phyloP scores from a whole-genome alignment of 768 basidiomycete genomes.

The Glaciozyma antarctica region DNA sequence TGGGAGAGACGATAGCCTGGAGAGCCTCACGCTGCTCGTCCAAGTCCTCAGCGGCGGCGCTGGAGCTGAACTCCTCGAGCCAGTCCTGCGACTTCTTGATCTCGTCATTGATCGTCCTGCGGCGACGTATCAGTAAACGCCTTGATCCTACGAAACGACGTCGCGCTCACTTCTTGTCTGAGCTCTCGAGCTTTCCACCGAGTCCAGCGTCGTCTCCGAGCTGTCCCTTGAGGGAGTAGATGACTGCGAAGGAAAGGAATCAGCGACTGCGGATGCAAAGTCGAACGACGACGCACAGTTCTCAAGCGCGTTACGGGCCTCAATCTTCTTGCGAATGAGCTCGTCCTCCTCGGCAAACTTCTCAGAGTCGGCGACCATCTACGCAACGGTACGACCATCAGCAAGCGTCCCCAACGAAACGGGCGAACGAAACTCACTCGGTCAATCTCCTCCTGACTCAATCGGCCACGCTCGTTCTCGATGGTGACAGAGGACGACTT shows the following conservation, averaged over 20 bases:
- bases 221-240: slow-evolving; percentile 80
- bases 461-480: slow-evolving; percentile 90
- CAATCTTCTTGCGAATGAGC: slow-evolving; percentile 42
- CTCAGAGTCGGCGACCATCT: slow-evolving; percentile 86
- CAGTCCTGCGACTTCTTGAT: slow-evolving; percentile 86
- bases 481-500: slow-evolving; percentile 78
- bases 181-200: slow-evolving; percentile 71
- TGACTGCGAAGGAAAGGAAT: slow-evolving; percentile 29
- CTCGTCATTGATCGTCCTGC: slow-evolving; percentile 54
- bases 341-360: slow-evolving; percentile 71
- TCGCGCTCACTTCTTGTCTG: slow-evolving; percentile 58
- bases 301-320: slow-evolving; percentile 57
- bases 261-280: not conserved
- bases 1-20: slow-evolving; percentile 66
- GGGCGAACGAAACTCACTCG: slow-evolving; percentile 40
- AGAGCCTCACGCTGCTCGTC: slow-evolving; percentile 66
- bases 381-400: too few species aligned
- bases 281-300: slow-evolving; percentile 44
- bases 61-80: slow-evolving; percentile 73
- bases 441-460: slow-evolving; percentile 78
- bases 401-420: too few species aligned
- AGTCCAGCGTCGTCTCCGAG: slow-evolving; percentile 76
- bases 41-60: slow-evolving; percentile 71
- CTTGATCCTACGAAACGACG: not conserved
- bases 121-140: not conserved